Percentiles rank a stretch among this genome's conserved stretches.
Conservation (phyloP, 495 filamentous ascomycete species). For the Podospora tetraspora region DNA sequence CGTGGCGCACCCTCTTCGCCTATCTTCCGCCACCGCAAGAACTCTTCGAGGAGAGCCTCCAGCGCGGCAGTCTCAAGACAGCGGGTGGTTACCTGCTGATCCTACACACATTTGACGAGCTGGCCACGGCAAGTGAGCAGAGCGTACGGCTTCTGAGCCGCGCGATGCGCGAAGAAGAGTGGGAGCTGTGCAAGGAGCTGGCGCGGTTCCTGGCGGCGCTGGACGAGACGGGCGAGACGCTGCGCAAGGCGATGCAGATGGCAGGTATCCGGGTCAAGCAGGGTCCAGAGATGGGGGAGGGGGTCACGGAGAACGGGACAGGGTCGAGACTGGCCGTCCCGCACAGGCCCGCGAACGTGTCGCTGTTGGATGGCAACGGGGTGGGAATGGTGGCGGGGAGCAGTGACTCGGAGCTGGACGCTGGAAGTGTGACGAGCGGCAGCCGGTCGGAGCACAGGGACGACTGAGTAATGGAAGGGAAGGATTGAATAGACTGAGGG, state of each 20-base stretch:
- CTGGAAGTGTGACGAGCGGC: conserved; percentile 23
- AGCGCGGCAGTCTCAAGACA: conserved; percentile 81
- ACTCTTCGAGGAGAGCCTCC: conserved; percentile 86
- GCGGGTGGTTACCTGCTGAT: conserved; percentile 96
- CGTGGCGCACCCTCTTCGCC: conserved; percentile 88
- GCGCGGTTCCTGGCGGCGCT: conserved; percentile 89
- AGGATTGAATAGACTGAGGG: neutral
- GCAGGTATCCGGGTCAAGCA: conserved; percentile 53
- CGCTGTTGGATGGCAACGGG: conserved; percentile 5
- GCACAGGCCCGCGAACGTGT: conserved; percentile 31
- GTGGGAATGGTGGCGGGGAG: neutral
- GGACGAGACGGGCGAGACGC: conserved; percentile 76
- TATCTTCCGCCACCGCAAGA: conserved; percentile 84
- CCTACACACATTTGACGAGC: conserved; percentile 85
- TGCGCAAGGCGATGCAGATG: conserved; percentile 70
- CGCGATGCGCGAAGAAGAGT: conserved; percentile 80
- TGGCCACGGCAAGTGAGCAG: conserved; percentile 70
- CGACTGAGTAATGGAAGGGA: neutral
- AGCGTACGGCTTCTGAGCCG: conserved; percentile 75
- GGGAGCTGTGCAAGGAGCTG: conserved; percentile 94
- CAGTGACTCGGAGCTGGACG: conserved; percentile 29
- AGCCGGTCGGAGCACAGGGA: conserved; percentile 13
- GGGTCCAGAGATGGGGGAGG: conserved; percentile 31
- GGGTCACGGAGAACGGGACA: conserved; percentile 36
- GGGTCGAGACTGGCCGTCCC: conserved; percentile 49